These are phyloP conservation scores for Scolecobasidium constrictum DNA, from an alignment of 2,329 filamentous ascomycete genomes.

Conservation along the genomic window DNA sequence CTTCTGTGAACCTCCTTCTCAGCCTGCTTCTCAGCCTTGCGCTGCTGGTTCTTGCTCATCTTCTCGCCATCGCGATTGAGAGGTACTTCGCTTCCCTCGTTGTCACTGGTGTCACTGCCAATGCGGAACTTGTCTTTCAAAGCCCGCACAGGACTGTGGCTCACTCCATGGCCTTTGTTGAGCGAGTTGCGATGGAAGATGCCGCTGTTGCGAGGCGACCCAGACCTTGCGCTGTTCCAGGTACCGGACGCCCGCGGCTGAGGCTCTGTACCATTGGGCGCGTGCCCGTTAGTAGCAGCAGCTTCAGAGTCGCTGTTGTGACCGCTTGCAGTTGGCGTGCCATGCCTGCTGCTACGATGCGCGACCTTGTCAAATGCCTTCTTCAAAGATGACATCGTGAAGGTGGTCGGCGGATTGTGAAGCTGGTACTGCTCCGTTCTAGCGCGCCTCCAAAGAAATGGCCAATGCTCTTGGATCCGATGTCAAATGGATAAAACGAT, in stretches of 20 bases:
- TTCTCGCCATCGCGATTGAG: constrained; percentile 39
- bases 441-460: too few species aligned
- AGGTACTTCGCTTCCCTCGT: constrained; percentile 20
- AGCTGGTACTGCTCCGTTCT: neutral
- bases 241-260: constrained; percentile 12
- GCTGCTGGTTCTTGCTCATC: constrained; percentile 38
- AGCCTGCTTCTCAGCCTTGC: constrained; percentile 35
- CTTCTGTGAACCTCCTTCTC: constrained; percentile 33
- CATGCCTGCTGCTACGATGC: constrained; percentile 17
- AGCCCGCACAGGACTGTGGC: constrained; percentile 22
- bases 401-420: too few species aligned
- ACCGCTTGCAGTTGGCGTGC: constrained; percentile 14
- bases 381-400: constrained; percentile 29
- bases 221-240: neutral
- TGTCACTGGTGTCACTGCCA: constrained; percentile 21
- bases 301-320: constrained; percentile 24
- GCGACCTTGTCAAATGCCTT: constrained; percentile 34
- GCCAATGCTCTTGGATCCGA: too few species aligned
- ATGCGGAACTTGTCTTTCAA: constrained; percentile 29
- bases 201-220: constrained; percentile 12
- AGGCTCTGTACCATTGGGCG: constrained; percentile 16
- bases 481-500: too few species aligned
- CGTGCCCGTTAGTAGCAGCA: constrained; percentile 20
- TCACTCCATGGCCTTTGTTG: constrained; percentile 10
- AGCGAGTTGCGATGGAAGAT: constrained; percentile 13